A percentile compares a stretch with the other conserved stretches of the same genome.
phyloP scores from a whole-genome alignment of 176 grass and related monocot species.

The Eragrostis curvula region DNA sequence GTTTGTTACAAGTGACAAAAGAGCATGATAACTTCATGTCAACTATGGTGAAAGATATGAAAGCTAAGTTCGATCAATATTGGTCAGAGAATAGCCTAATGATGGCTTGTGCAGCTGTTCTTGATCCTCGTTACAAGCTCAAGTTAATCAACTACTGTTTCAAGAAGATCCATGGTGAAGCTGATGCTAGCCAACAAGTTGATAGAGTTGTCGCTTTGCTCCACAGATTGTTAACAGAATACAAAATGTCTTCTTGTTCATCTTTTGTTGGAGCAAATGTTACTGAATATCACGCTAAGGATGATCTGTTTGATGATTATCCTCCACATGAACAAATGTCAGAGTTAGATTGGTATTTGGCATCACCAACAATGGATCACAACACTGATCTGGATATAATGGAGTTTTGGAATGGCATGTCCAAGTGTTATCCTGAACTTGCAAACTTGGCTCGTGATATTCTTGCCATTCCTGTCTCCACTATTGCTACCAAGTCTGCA shows the following conservation, averaged over 20 bases:
- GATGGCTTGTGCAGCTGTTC: slow-evolving; percentile 30
- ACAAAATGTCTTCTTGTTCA: neutral
- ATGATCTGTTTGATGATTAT: slow-evolving; percentile 42
- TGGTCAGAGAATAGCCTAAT: slow-evolving; percentile 12
- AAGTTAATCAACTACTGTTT: slow-evolving; percentile 36
- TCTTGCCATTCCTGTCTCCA: slow-evolving; percentile 31
- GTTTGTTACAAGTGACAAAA: slow-evolving; percentile 26
- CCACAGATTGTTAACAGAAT: slow-evolving; percentile 4
- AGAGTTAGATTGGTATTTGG: slow-evolving; percentile 36
- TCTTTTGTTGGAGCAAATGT: slow-evolving; percentile 8
- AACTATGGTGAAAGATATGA: slow-evolving; percentile 33
- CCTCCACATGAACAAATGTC: too few relatives aligned
- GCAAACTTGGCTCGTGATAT: slow-evolving; percentile 32
- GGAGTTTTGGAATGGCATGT: slow-evolving; percentile 36
- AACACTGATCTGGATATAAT: slow-evolving; percentile 29
- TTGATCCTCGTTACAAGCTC: slow-evolving; percentile 47
- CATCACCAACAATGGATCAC: slow-evolving; percentile 30
- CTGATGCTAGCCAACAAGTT: slow-evolving; percentile 19
- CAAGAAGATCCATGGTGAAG: slow-evolving; percentile 27
- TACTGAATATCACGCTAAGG: slow-evolving; percentile 30
- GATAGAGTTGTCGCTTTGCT: slow-evolving; percentile 30
- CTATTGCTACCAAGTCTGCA: slow-evolving; percentile 21
- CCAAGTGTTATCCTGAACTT: slow-evolving; percentile 37
- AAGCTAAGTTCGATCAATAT: slow-evolving; percentile 37
- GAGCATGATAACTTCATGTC: slow-evolving; percentile 31